Evolutionary conservation across 495 filamentous ascomycete species (phyloP), one percentile per base, ranked within the genome.

Genomic region (Annulohypoxylon stygium): DNA sequence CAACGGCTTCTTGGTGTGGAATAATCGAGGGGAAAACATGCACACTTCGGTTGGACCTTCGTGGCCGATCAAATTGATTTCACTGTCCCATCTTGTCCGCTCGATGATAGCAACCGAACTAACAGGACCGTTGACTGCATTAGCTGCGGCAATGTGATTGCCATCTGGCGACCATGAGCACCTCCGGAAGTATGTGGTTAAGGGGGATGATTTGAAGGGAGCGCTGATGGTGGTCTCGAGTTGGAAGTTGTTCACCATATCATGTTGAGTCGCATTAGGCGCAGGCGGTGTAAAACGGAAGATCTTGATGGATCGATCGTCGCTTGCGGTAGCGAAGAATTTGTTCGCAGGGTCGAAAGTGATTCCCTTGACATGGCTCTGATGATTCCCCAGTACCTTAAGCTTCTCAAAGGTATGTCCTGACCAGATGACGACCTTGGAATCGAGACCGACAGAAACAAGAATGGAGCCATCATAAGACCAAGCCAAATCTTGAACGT

Each of bases 311-410:
- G 93, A 93, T 34, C 96, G 91, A 78, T 99, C 96, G 78, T 99
- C 96, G 82, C 93, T 97, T 0, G 96, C 94, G 1, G 96, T 99
- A 30, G 96, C 96, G 81, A 99, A 99, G 84, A 97, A 98, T 78
- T 98, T 98, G 83, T 98, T 98, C 18, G 97, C 97, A 1, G 96
- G 96, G 76, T 99, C 96, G 77, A 99, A 99, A 1, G 94, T 97
- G 76, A 99, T 93, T 25, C 96, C 96, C 80, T 99, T 99, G 78
- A 99, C 97, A 76, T 98, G 96, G 76, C 94, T 97, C 77, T 97
- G 93, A 75, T 99, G 96, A 45, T 93, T 88, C 7, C 92, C 89
- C 10, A 99, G 84, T 2, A 91, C 93, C 85, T 98, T 98, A 60
- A 99, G 86, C 83, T 97, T 98, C 81, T 99, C 96, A 74, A 99